Evolutionary conservation across 495 filamentous ascomycete genomes (phyloP).

Genomic region (Xylaria nigripes): DNA sequence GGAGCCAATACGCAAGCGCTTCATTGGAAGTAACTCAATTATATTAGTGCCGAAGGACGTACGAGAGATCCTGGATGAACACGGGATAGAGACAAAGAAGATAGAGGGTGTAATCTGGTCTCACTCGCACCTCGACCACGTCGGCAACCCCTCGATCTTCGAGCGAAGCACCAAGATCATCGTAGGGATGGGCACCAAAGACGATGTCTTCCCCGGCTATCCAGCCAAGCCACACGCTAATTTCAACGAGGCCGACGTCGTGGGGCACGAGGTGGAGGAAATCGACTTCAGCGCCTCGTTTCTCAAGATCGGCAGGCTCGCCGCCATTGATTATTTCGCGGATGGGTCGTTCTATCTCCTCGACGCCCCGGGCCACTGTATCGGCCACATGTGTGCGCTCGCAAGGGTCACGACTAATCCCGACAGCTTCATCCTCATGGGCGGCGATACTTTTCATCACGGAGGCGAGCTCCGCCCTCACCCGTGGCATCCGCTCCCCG

Average conservation of each 20-base stretch:
- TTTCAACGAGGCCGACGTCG: constrained; percentile 40
- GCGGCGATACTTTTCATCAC: constrained; percentile 49
- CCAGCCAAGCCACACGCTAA: constrained; percentile 35
- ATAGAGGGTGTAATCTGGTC: constrained; percentile 55
- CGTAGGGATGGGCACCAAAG: constrained; percentile 51
- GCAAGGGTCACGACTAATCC: constrained; percentile 40
- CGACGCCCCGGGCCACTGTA: constrained; percentile 47
- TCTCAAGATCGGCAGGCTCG: constrained; percentile 40
- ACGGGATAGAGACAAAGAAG: constrained; percentile 33
- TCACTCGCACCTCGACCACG: constrained; percentile 56
- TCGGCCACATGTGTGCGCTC: constrained; percentile 50
- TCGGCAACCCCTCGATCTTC: constrained; percentile 47
- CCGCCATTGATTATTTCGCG: constrained; percentile 52
- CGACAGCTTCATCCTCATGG: constrained; percentile 49
- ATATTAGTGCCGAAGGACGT: constrained; percentile 42
- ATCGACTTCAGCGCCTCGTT: constrained; percentile 31
- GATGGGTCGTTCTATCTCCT: constrained; percentile 55
- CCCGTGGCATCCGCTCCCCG: constrained; percentile 40
- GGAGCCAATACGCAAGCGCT: constrained; percentile 21
- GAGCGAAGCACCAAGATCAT: constrained; percentile 41
- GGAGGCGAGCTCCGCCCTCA: constrained; percentile 47
- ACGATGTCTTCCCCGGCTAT: constrained; percentile 39
- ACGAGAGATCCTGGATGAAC: constrained; percentile 39
- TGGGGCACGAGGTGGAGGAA: constrained; percentile 34
- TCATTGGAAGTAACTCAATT: constrained; percentile 15